Conservation (phyloP, 257 asterid genomes). For the Cordia subcordata region DNA sequence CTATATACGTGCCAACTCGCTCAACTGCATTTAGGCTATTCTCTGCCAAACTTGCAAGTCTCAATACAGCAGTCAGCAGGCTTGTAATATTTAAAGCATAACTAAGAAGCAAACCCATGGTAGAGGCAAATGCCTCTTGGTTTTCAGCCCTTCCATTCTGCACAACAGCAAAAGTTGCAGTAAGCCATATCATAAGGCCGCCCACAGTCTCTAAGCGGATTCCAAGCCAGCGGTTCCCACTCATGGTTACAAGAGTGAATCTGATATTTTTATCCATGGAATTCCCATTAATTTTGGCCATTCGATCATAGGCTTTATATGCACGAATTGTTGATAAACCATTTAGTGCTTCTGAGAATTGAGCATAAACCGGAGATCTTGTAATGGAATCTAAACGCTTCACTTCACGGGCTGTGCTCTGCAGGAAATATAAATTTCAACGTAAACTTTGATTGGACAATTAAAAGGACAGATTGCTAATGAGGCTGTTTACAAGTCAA, state of each 20-base stretch:
- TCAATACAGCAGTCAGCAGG: conserved; percentile 69
- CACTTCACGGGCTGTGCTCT: conserved; percentile 98
- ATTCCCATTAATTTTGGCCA: conserved; percentile 78
- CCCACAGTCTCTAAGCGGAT: conserved; percentile 91
- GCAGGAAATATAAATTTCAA: conserved; percentile 19
- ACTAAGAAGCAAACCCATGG: conserved; percentile 96
- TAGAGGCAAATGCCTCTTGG: conserved; percentile 86
- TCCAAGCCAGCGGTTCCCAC: conserved; percentile 96
- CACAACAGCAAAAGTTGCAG: conserved; percentile 94
- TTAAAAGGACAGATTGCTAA: no score
- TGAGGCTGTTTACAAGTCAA: no score
- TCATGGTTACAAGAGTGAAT: conserved; percentile 81
- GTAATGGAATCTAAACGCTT: conserved; percentile 87
- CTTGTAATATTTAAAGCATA: conserved; percentile 83
- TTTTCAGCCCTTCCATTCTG: conserved; percentile 85
- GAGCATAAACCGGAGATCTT: conserved; percentile 98
- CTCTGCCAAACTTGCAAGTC: conserved; percentile 92
- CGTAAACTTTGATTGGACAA: no score
- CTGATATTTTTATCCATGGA: conserved; percentile 89
- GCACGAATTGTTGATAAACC: conserved; percentile 93
- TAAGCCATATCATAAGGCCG: conserved; percentile 93
- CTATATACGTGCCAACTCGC: conserved; percentile 87
- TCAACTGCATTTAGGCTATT: conserved; percentile 93
- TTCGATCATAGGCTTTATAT: conserved; percentile 89
- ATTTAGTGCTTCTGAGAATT: conserved; percentile 91